Evolutionary conservation across 139 green algal genomes (phyloP), one percentile per base, ranked within the genome.

Genomic region (Volvox reticuliferus): DNA sequence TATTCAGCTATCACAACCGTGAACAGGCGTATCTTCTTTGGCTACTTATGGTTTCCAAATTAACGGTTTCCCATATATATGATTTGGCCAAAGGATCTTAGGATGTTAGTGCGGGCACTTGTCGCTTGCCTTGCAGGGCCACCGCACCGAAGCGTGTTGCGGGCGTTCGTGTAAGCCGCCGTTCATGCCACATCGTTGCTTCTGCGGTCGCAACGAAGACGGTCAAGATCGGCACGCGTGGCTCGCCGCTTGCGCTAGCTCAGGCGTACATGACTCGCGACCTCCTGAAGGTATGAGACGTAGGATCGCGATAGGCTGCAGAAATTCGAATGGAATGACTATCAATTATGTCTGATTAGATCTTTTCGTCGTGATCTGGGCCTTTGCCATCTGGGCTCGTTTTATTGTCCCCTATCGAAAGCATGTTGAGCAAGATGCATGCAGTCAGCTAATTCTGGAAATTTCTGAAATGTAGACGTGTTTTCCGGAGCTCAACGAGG

Each of bases 211-310:
- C 88, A 12, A 95, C 93, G 69, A 95, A 97, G 93, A 97, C 95
- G 0, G 89, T 98, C 22, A 97, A 97, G 87, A 97, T 98, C 82
- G 94, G 97, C 76, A 98, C 97, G 0, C 96, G 97, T 37, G 97
- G 97, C 82, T 98, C 96, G 73, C 98, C 98, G 19, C 95, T 99
- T 67, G 98, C 98, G 0, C 93, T 99, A 30, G 98, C 98, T 12
- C 98, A 99, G 91, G 98, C 98, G 1, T 99, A 99, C 95, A 93
- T 99, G 88, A 99, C 98, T 14, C 94, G 98, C 17, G 97, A 99
- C 89, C 91, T 97, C 77, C 96, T 99, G 44, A 98, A 99, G 96
- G 96, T 95, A 73, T 73, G 65, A 28, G 65, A 30, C 65, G 16
- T 16, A 69, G 62, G 62, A 9, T 73, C 65, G 16, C 16, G 21